These are phyloP conservation scores for Sicyos edulis DNA, from an alignment of 306 rosid species.

Conservation along the genomic window DNA sequence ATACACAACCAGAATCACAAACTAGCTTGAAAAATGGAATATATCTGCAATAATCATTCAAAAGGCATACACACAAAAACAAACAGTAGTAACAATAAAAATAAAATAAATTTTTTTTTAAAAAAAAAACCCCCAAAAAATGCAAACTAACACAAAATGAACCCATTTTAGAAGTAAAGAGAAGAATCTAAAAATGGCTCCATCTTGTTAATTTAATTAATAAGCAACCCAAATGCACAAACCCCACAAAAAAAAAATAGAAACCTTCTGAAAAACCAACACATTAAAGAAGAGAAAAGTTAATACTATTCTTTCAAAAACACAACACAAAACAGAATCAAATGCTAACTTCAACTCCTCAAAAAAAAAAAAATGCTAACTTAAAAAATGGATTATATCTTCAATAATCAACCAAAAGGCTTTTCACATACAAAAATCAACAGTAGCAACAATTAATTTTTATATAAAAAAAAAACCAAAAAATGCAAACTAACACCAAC, in stretches of 20 bases:
- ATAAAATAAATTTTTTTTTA: too few relatives aligned
- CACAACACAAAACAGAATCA: background rate
- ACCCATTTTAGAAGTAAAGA: background rate
- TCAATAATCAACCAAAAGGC: background rate
- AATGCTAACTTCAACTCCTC: background rate
- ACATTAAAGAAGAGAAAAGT: background rate
- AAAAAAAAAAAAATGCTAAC: too few relatives aligned
- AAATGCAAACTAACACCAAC: background rate
- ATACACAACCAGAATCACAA: background rate
- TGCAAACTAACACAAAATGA: background rate
- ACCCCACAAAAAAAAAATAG: background rate
- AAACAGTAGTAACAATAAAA: background rate
- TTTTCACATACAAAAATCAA: too few relatives aligned
- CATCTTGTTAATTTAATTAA: background rate
- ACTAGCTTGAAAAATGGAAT: background rate
- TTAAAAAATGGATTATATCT: background rate
- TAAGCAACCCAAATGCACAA: conserved; percentile 7
- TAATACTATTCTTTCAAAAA: background rate
- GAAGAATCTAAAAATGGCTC: background rate
- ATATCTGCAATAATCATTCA: background rate
- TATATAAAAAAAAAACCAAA: background rate
- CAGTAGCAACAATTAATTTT: too few relatives aligned
- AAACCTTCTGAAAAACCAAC: background rate
- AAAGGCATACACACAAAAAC: conserved; percentile 14
- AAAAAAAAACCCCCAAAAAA: too few relatives aligned